These are phyloP conservation scores for Penicillium ochrochloron DNA, from an alignment of 495 filamentous ascomycete genomes.

Conservation along the genomic window DNA sequence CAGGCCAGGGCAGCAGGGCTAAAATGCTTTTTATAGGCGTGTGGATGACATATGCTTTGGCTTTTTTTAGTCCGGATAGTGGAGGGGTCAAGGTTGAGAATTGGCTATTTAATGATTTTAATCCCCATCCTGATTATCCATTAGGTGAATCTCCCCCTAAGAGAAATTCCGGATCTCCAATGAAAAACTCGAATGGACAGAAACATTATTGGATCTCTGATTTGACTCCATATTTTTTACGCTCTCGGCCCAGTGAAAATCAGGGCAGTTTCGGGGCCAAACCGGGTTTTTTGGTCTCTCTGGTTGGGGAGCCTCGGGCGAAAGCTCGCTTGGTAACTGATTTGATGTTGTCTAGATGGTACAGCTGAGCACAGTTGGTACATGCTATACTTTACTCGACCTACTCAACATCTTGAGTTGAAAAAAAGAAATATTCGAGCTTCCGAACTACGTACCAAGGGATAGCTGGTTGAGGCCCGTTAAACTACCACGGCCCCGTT, in stretches of 20 bases:
- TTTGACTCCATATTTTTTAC: slow-evolving; percentile 4
- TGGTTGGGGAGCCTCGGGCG: slow-evolving; percentile 4
- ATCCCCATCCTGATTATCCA: background rate
- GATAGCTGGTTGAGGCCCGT: background rate
- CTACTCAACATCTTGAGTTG: background rate
- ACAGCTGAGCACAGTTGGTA: slow-evolving; percentile 6
- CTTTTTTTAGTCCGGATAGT: background rate
- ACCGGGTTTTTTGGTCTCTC: slow-evolving; percentile 8
- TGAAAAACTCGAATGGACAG: background rate
- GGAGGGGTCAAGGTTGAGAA: background rate
- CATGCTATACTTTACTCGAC: background rate
- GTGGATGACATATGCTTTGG: slow-evolving; percentile 13
- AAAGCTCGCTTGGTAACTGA: background rate
- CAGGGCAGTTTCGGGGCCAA: slow-evolving; percentile 7
- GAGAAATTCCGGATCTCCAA: background rate
- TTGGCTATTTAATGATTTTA: background rate
- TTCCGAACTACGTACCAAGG: background rate
- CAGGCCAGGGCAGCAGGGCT: slow-evolving; percentile 11
- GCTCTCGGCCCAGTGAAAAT: slow-evolving; percentile 5
- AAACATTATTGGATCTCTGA: slow-evolving; percentile 4
- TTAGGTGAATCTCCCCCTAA: slow-evolving; percentile 8
- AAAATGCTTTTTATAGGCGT: slow-evolving; percentile 18
- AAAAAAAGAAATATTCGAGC: background rate
- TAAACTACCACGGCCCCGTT: background rate
- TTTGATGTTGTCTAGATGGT: slow-evolving; percentile 4